Conservation (phyloP, 2,329 filamentous ascomycete genomes). For the Chaetomiaceae sp. region DNA sequence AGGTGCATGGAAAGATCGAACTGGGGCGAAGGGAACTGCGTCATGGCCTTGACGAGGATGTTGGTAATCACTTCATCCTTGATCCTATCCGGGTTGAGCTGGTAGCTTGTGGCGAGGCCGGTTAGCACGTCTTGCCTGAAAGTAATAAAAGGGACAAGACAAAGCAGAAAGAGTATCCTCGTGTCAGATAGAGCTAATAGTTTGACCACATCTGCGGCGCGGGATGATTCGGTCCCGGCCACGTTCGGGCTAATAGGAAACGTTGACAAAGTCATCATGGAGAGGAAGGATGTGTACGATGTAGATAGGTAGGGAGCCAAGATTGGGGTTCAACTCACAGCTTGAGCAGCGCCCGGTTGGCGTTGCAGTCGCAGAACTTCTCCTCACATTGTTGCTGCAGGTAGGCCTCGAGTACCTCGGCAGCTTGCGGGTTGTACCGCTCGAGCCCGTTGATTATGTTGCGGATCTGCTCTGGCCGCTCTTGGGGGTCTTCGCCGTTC, state of each 20-base stretch:
- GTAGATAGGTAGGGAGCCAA: constrained; percentile 16
- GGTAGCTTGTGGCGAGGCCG: constrained; percentile 65
- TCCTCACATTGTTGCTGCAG: constrained; percentile 91
- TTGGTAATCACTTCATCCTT: constrained; percentile 98
- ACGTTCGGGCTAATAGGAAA: constrained; percentile 98
- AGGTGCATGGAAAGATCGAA: constrained; percentile 93
- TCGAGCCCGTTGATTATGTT: constrained; percentile 95
- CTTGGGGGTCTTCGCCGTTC: constrained; percentile 80
- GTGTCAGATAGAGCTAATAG: constrained; percentile 73
- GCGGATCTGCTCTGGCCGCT: constrained; percentile 88
- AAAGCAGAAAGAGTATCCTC: constrained; percentile 13
- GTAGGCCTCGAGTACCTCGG: constrained; percentile 88
- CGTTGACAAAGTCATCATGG: constrained; percentile 79
- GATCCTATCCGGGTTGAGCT: constrained; percentile 97
- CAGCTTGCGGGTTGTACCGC: constrained; percentile 97
- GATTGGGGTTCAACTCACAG: constrained; percentile 63
- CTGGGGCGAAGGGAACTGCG: constrained; percentile 92
- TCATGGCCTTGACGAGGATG: constrained; percentile 96
- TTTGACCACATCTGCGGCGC: constrained; percentile 61
- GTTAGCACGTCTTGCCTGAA: neutral
- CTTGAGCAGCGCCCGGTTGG: constrained; percentile 93
- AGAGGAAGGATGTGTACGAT: constrained; percentile 20
- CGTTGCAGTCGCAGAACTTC: constrained; percentile 91
- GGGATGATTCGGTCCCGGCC: constrained; percentile 48
- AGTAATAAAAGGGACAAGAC: neutral